Conservation (phyloP, 2,329 filamentous ascomycete species). For the Colletotrichum sp. region DNA sequence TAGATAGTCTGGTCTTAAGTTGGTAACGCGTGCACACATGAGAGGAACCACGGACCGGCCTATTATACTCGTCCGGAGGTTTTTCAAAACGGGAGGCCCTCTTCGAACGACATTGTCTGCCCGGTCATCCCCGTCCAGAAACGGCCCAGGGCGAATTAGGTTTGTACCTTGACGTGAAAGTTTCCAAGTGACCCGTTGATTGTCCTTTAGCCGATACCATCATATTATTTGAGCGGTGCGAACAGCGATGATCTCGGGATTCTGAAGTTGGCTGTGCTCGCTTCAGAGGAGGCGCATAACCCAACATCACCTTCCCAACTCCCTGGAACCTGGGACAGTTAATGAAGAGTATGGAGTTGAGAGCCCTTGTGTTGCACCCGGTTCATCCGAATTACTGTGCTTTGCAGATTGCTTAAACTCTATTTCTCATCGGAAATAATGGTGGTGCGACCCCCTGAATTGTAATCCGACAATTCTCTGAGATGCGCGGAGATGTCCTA, state of each 20-base stretch:
- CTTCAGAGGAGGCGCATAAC: neutral
- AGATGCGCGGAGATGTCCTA: neutral
- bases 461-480: neutral
- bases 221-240: neutral
- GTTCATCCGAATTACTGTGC: constrained; percentile 8
- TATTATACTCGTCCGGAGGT: neutral
- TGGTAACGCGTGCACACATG: neutral
- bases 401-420: neutral
- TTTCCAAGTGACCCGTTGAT: neutral
- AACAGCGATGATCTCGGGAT: neutral
- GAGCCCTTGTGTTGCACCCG: neutral
- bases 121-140: neutral
- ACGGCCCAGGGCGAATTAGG: neutral
- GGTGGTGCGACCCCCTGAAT: neutral
- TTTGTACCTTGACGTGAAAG: neutral
- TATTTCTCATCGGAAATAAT: neutral
- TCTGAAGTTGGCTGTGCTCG: neutral
- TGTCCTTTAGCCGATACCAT: neutral
- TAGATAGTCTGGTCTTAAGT: neutral
- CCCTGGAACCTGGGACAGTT: neutral
- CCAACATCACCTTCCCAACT: neutral
- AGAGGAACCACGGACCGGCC: neutral
- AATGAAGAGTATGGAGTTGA: neutral
- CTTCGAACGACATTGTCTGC: neutral
- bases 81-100: neutral